Evolutionary conservation across 257 asterid genomes (phyloP).

Genomic region (Salvia miltiorrhiza): DNA sequence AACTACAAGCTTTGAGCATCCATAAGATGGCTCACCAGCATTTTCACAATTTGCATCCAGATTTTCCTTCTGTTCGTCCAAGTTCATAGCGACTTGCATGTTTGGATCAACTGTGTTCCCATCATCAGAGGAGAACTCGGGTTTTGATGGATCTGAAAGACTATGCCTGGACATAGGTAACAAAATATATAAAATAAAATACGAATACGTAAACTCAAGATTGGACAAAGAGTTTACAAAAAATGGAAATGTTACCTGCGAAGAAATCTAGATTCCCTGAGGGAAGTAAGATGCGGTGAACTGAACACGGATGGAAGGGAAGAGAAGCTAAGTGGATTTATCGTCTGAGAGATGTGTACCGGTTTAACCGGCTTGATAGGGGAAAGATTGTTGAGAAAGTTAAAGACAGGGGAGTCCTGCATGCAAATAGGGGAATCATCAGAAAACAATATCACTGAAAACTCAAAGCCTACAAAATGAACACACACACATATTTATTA

Average conservation of each 20-base stretch:
- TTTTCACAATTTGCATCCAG: slow-evolving; percentile 34
- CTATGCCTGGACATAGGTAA: slow-evolving; percentile 52
- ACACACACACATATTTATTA: neutral
- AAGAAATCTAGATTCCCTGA: slow-evolving; percentile 51
- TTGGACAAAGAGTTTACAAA: neutral
- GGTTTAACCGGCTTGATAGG: slow-evolving; percentile 78
- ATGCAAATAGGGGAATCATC: slow-evolving; percentile 8
- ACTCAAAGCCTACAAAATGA: neutral
- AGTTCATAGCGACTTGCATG: neutral
- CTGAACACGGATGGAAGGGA: slow-evolving; percentile 74
- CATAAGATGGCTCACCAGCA: slow-evolving; percentile 32
- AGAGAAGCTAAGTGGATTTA: slow-evolving; percentile 58
- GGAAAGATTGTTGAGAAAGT: slow-evolving; percentile 76
- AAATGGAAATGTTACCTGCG: slow-evolving; percentile 48
- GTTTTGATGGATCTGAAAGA: slow-evolving; percentile 66
- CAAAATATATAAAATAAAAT: neutral
- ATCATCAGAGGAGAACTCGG: slow-evolving; percentile 69
- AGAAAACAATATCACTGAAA: neutral
- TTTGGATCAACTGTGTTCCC: slow-evolving; percentile 7
- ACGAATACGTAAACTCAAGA: neutral
- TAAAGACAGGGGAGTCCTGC: slow-evolving; percentile 88
- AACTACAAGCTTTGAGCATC: slow-evolving; percentile 38
- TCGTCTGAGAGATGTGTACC: slow-evolving; percentile 48
- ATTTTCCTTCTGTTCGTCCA: slow-evolving; percentile 42
- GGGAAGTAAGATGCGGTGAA: slow-evolving; percentile 65